These are phyloP conservation scores for Xylaria telfairii DNA, from an alignment of 495 filamentous ascomycete species.

Conservation along the genomic window DNA sequence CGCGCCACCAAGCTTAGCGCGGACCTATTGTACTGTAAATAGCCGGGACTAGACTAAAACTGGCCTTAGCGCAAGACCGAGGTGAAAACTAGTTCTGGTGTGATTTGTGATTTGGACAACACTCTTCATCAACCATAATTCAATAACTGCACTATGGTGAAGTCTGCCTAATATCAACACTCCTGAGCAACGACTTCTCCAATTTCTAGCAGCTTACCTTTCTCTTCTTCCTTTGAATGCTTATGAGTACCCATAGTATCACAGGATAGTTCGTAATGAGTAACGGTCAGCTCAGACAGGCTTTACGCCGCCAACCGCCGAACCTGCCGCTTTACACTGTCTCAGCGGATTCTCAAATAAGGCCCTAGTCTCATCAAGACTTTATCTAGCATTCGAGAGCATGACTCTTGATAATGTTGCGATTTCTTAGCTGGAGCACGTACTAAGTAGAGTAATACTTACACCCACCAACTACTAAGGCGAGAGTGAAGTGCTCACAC, in stretches of 20 bases:
- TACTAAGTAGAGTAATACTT: slow-evolving; percentile 10
- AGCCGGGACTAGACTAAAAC: no score
- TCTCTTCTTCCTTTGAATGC: neutral
- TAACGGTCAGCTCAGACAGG: neutral
- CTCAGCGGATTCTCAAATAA: slow-evolving; percentile 33
- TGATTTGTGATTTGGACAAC: no score
- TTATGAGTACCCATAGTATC: neutral
- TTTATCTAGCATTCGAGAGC: slow-evolving; percentile 39
- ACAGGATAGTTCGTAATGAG: neutral
- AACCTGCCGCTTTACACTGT: slow-evolving; percentile 19
- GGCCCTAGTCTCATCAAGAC: slow-evolving; percentile 33
- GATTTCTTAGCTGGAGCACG: slow-evolving; percentile 39
- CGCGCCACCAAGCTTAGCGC: no score
- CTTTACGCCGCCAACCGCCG: slow-evolving; percentile 1
- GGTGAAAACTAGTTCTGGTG: no score
- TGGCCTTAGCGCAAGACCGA: no score
- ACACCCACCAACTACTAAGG: neutral
- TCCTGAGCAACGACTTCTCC: neutral
- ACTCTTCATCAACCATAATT: no score
- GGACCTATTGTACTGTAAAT: no score
- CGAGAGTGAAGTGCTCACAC: neutral
- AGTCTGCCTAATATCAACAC: no score
- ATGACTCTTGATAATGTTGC: slow-evolving; percentile 42
- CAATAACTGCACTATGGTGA: no score
- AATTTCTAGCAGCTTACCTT: neutral